Evolutionary conservation across 192 early-diverging fungal species (phyloP).

Genomic region (Dissophora ornata): DNA sequence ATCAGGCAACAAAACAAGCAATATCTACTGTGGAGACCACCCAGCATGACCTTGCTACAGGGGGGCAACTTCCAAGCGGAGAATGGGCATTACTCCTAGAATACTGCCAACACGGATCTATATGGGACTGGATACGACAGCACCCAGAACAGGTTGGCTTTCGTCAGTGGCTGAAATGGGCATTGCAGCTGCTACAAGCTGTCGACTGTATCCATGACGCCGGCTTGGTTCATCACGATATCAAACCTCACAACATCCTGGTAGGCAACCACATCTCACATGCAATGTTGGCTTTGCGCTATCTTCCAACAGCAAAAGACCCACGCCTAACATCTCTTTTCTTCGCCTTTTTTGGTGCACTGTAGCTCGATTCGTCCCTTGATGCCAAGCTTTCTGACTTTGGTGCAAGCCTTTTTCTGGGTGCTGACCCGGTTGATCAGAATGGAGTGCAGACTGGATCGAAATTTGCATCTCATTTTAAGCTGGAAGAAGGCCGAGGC

Average conservation of each 20-base stretch:
- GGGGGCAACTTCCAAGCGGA: background rate
- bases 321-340: background rate
- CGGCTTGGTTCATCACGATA: conserved; percentile 67
- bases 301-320: conserved; percentile 1
- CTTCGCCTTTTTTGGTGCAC: conserved; percentile 30
- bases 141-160: conserved; percentile 51
- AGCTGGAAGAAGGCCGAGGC: conserved; percentile 26
- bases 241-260: conserved; percentile 72
- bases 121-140: conserved; percentile 68
- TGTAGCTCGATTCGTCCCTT: conserved; percentile 49
- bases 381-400: conserved; percentile 41
- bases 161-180: conserved; percentile 62
- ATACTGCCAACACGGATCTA: conserved; percentile 63
- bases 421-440: background rate
- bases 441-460: background rate
- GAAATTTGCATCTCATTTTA: background rate
- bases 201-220: conserved; percentile 62
- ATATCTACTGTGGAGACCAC: background rate
- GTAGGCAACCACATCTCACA: conserved; percentile 14
- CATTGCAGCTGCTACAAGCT: conserved; percentile 64
- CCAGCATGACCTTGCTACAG: background rate
- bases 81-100: conserved; percentile 66
- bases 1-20: conserved; percentile 5
- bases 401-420: conserved; percentile 51
- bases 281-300: background rate